phyloP scores from a whole-genome alignment of 2,329 filamentous ascomycete species.

The Penicillium carneum region DNA sequence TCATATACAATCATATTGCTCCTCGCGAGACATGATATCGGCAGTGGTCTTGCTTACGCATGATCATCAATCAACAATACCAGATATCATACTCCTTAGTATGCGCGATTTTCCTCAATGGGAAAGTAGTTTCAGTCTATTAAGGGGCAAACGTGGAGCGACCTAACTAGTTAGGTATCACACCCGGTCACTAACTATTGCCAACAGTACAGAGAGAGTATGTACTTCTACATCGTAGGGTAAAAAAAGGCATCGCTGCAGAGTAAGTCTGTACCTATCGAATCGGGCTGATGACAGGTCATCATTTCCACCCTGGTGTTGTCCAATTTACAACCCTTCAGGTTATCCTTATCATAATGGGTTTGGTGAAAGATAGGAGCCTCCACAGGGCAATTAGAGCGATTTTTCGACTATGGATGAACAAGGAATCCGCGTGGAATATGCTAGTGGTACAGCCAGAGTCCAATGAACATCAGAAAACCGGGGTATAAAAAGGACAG shows the following conservation, averaged over 20 bases:
- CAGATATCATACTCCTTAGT: background rate
- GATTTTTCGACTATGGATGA: slow-evolving; percentile 28
- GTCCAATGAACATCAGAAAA: slow-evolving; percentile 41
- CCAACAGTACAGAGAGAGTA: background rate
- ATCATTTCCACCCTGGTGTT: background rate
- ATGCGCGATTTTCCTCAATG: slow-evolving; percentile 20
- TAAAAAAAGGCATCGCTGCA: background rate
- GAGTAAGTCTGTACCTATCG: slow-evolving; percentile 4
- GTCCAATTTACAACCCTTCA: background rate
- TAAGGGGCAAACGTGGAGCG: slow-evolving; percentile 11
- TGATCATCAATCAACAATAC: slow-evolving; percentile 2
- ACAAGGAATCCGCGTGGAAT: slow-evolving; percentile 27
- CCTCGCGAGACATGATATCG: background rate
- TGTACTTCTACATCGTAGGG: background rate
- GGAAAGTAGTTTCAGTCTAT: background rate
- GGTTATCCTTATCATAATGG: background rate
- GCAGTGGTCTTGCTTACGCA: background rate
- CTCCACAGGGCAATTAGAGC: slow-evolving; percentile 21
- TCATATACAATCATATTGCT: background rate
- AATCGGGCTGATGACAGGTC: slow-evolving; percentile 17
- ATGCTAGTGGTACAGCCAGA: slow-evolving; percentile 41
- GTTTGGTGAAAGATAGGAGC: background rate
- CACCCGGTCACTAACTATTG: slow-evolving; percentile 8
- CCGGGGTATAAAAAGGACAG: slow-evolving; percentile 38
- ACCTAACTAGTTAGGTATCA: background rate